A percentile compares a stretch with the other conserved stretches of the same genome.
phyloP scores from a whole-genome alignment of 306 rosid species.

The Sindora glabra region DNA sequence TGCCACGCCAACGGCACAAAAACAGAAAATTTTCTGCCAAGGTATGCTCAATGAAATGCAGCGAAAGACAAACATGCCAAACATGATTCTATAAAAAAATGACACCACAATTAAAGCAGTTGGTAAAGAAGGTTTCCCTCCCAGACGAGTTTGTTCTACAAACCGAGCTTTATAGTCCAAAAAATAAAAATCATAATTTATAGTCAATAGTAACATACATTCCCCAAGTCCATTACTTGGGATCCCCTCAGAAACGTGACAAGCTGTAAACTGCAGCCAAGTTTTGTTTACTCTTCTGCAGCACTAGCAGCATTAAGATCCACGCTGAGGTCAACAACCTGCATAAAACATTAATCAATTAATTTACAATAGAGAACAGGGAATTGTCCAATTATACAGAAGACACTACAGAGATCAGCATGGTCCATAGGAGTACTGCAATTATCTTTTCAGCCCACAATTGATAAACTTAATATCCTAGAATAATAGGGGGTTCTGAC shows the following conservation, averaged over 20 bases:
- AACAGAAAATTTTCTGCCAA: no score
- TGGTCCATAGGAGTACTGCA: no score
- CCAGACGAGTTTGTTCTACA: constrained; percentile 11
- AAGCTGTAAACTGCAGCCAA: not conserved
- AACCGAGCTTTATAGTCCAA: not conserved
- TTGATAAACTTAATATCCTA: no score
- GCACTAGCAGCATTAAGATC: constrained; percentile 98
- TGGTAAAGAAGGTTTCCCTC: no score
- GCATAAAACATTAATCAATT: constrained; percentile 17
- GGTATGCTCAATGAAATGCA: no score
- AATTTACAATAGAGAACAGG: not conserved
- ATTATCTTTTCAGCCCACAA: no score
- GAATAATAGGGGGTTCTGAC: no score
- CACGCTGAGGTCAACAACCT: constrained; percentile 86
- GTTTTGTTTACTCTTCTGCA: constrained; percentile 65
- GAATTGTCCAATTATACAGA: not conserved
- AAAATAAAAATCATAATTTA: constrained; percentile 15
- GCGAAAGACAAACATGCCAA: no score
- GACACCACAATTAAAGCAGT: no score
- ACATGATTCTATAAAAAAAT: no score
- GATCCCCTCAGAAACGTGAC: constrained; percentile 13
- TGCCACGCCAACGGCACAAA: no score
- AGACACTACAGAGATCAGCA: not conserved
- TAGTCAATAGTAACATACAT: constrained; percentile 16
- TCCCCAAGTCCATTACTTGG: not conserved